Evolutionary conservation across 75 land plant species (phyloP).

Genomic region (Larix kaempferi): DNA sequence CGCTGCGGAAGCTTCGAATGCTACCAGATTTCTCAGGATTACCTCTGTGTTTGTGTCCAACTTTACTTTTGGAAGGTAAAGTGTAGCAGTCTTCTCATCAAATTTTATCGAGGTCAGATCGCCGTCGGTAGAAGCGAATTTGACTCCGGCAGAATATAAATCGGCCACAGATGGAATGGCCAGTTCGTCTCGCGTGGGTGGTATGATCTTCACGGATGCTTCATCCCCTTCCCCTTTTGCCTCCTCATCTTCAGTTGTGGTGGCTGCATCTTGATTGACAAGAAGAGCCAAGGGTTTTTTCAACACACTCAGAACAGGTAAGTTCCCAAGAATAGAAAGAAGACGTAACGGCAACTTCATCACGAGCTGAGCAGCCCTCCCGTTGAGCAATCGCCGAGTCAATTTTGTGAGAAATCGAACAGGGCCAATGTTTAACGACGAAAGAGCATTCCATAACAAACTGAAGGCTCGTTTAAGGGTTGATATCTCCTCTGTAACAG

Average conservation of each 20-base stretch:
- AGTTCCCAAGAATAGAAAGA: background rate
- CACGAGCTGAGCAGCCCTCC: background rate
- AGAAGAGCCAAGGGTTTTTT: background rate
- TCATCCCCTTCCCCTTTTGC: background rate
- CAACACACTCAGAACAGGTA: background rate
- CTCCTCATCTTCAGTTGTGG: background rate
- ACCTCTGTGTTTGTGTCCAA: constrained; percentile 39
- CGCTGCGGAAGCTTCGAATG: constrained; percentile 44
- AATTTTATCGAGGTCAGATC: constrained; percentile 30
- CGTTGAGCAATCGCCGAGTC: background rate
- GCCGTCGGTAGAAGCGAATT: constrained; percentile 18
- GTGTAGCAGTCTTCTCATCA: constrained; percentile 19
- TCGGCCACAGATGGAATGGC: constrained; percentile 31
- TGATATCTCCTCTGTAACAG: background rate
- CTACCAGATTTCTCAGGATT: constrained; percentile 22
- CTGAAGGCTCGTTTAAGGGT: background rate
- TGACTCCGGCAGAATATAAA: constrained; percentile 23
- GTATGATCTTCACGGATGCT: background rate
- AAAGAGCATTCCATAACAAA: background rate
- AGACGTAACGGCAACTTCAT: background rate
- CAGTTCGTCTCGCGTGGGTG: constrained; percentile 33
- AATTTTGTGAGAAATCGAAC: background rate
- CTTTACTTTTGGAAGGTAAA: constrained; percentile 32
- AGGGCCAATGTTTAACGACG: background rate
- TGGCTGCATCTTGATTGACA: background rate